Percentiles rank a stretch among this genome's conserved stretches.
Evolutionary conservation across 805 yeast genomes (phyloP).

Genomic region (Candida nemodendra): DNA sequence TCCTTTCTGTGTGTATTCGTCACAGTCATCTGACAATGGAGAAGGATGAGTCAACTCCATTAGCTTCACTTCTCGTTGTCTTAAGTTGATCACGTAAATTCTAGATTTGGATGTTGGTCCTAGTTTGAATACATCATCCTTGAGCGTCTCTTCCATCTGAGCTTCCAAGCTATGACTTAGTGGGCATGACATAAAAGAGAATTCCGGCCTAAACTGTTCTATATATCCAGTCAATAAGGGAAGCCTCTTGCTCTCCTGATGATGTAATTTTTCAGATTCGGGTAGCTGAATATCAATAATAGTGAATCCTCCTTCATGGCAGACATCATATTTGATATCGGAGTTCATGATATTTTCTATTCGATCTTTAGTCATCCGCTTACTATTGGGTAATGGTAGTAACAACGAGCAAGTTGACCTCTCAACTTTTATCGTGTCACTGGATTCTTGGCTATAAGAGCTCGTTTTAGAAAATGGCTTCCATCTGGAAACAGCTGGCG

Average conservation of each 20-base stretch:
- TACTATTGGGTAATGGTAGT: constrained; percentile 2
- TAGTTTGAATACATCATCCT: constrained; percentile 39
- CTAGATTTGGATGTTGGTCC: constrained; percentile 17
- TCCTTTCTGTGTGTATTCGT: neutral
- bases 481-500: constrained; percentile 9
- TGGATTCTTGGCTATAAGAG: constrained; percentile 4
- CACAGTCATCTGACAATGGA: no score
- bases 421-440: constrained; percentile 8
- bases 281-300: constrained; percentile 4
- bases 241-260: constrained; percentile 11
- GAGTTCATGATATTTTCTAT: constrained; percentile 17
- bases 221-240: constrained; percentile 37
- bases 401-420: constrained; percentile 13
- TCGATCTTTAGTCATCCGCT: constrained; percentile 8
- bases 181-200: constrained; percentile 50
- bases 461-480: constrained; percentile 3
- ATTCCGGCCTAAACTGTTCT: constrained; percentile 54
- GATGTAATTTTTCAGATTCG: neutral
- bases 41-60: constrained; percentile 18
- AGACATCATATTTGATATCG: constrained; percentile 4
- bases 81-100: constrained; percentile 25
- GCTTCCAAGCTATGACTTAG: constrained; percentile 42
- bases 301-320: constrained; percentile 1
- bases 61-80: constrained; percentile 26
- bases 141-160: constrained; percentile 45